Evolutionary conservation across 768 basidiomycete species (phyloP).

Genomic region (Auricularia cornea): DNA sequence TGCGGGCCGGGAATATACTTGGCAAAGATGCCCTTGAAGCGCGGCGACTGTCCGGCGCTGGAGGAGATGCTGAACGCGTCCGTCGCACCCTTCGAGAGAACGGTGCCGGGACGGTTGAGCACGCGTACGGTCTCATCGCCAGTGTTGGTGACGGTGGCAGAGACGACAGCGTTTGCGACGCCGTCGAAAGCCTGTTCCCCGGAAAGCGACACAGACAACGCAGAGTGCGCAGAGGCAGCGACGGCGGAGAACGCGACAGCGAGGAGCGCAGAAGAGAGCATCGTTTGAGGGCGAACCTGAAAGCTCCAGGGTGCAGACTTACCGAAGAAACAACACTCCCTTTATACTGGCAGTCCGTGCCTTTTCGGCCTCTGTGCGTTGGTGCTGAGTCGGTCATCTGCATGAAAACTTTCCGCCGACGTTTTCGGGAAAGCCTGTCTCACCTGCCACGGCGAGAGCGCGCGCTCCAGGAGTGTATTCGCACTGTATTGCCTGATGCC

Average conservation of each 20-base stretch:
- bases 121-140: constrained; percentile 39
- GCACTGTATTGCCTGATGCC: too few relatives aligned
- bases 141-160: constrained; percentile 38
- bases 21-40: constrained; percentile 30
- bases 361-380: too few relatives aligned
- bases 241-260: constrained; percentile 26
- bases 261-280: constrained; percentile 16
- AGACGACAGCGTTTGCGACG: constrained; percentile 13
- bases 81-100: constrained; percentile 33
- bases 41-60: constrained; percentile 25
- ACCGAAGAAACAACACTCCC: too few relatives aligned
- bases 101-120: constrained; percentile 36
- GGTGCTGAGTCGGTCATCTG: too few relatives aligned
- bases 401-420: too few relatives aligned
- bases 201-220: constrained; percentile 28
- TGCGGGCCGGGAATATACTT: constrained; percentile 35
- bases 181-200: constrained; percentile 13
- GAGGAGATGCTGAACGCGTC: constrained; percentile 35
- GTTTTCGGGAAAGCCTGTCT: too few relatives aligned
- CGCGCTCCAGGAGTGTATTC: too few relatives aligned
- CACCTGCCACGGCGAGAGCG: too few relatives aligned
- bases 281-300: too few relatives aligned
- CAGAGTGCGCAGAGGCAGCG: constrained; percentile 28
- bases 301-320: too few relatives aligned
- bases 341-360: too few relatives aligned